Percentiles rank a stretch among this genome's conserved stretches.
These are phyloP conservation scores for Vaccinium corymbosum DNA, from an alignment of 148 eudicot genomes.

Conservation along the genomic window DNA sequence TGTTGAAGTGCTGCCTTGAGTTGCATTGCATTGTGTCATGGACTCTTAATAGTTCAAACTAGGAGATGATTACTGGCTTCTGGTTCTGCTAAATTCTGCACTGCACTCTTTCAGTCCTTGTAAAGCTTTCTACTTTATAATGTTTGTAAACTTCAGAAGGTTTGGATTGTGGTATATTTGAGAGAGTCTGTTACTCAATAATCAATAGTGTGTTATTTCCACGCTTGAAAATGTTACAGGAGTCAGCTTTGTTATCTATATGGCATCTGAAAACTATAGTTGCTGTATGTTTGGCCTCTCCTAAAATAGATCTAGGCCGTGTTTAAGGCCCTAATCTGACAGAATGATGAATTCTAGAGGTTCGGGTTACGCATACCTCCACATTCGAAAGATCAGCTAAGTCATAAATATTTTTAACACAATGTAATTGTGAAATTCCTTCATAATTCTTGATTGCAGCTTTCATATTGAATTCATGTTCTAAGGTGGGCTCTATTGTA, in stretches of 20 bases:
- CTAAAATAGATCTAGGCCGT: constrained; percentile 27
- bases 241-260: constrained; percentile 11
- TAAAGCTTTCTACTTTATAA: background rate
- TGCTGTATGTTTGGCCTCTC: constrained; percentile 30
- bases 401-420: background rate
- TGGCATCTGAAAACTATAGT: constrained; percentile 14
- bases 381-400: background rate
- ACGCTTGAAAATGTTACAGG: constrained; percentile 4
- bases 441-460: background rate
- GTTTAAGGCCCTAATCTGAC: constrained; percentile 36
- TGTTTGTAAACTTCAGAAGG: background rate
- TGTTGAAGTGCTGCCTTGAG: background rate
- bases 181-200: background rate
- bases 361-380: constrained; percentile 44
- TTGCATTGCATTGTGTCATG: background rate
- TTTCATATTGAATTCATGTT: background rate
- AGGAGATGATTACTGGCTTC: background rate
- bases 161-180: background rate
- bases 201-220: background rate
- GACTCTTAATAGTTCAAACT: background rate
- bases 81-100: background rate
- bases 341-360: constrained; percentile 13
- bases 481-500: background rate
- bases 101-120: background rate
- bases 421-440: background rate